Percentiles rank a stretch among this genome's conserved stretches.
Evolutionary conservation across 805 yeast genomes (phyloP).

Genomic region (Metschnikowia shivogae): DNA sequence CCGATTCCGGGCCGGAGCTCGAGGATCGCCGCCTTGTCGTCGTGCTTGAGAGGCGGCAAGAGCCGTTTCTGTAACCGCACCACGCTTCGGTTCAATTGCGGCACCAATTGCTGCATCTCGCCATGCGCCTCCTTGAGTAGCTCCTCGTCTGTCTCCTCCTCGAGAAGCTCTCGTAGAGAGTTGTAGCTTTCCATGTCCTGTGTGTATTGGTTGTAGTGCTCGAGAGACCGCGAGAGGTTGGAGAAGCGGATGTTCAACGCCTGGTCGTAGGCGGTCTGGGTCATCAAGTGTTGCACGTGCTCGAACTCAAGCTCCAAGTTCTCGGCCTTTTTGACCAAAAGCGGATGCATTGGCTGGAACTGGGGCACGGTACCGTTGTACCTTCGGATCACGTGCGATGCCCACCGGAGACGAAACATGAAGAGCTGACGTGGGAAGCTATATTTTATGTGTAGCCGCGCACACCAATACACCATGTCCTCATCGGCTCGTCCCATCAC

Average conservation of each 20-base stretch:
- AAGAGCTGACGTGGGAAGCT: not conserved
- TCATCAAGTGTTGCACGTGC: slow-evolving; percentile 25
- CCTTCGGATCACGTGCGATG: slow-evolving; percentile 4
- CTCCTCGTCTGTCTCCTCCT: slow-evolving; percentile 24
- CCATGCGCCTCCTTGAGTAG: slow-evolving; percentile 52
- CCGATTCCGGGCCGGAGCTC: slow-evolving; percentile 96
- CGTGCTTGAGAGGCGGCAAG: slow-evolving; percentile 72
- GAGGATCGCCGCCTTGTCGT: slow-evolving; percentile 70
- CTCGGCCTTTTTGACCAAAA: slow-evolving; percentile 36
- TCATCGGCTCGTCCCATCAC: slow-evolving; percentile 22
- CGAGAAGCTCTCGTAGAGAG: slow-evolving; percentile 24
- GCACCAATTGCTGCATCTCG: slow-evolving; percentile 51
- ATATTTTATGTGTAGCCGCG: not conserved
- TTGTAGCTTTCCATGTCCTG: slow-evolving; percentile 23
- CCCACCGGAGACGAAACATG: slow-evolving; percentile 4
- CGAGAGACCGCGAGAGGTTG: slow-evolving; percentile 28
- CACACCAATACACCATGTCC: slow-evolving; percentile 19
- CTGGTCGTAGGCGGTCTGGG: slow-evolving; percentile 31
- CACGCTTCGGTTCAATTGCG: slow-evolving; percentile 41
- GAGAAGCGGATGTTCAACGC: slow-evolving; percentile 32
- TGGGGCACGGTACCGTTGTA: slow-evolving; percentile 4
- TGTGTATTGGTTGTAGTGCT: slow-evolving; percentile 27
- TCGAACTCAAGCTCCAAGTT: slow-evolving; percentile 26
- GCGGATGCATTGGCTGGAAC: slow-evolving; percentile 33
- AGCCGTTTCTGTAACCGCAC: slow-evolving; percentile 51